Evolutionary conservation across 768 basidiomycete species (phyloP).

Genomic region (Agrocybe praecox): DNA sequence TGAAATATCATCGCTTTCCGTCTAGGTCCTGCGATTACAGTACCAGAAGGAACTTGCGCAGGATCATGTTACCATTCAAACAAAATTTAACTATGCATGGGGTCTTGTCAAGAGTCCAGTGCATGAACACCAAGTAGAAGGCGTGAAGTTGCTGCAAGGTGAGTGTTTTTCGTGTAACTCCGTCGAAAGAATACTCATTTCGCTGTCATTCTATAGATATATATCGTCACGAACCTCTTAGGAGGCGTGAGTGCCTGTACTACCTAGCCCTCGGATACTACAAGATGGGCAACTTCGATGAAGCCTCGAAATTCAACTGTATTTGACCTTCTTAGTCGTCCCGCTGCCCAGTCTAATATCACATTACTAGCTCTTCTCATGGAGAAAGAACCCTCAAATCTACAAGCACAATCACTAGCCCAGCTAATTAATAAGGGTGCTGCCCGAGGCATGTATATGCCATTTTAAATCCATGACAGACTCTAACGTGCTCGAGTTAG

Average conservation of each 20-base stretch:
- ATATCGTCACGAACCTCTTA: slow-evolving; percentile 82
- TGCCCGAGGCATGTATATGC: slow-evolving; percentile 61
- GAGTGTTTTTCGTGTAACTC: slow-evolving; percentile 18
- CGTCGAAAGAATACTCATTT: slow-evolving; percentile 11
- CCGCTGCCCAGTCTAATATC: not conserved
- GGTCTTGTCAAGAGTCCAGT: slow-evolving; percentile 91
- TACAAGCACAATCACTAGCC: slow-evolving; percentile 87
- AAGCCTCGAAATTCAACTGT: slow-evolving; percentile 94
- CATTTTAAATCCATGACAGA: not conserved
- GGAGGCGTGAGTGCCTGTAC: slow-evolving; percentile 94
- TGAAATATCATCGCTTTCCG: not conserved
- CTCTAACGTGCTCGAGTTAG: slow-evolving; percentile 38
- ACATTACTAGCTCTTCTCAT: slow-evolving; percentile 68
- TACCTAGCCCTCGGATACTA: slow-evolving; percentile 96
- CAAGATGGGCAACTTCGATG: slow-evolving; percentile 94
- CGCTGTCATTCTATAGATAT: slow-evolving; percentile 59
- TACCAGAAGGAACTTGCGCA: slow-evolving; percentile 88
- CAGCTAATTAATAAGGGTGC: slow-evolving; percentile 88
- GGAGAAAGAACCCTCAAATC: slow-evolving; percentile 90
- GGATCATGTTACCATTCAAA: slow-evolving; percentile 88
- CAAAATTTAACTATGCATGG: slow-evolving; percentile 98
- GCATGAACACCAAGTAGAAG: slow-evolving; percentile 87
- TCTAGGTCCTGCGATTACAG: slow-evolving; percentile 80
- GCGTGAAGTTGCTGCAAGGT: slow-evolving; percentile 92
- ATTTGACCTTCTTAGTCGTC: slow-evolving; percentile 25